phyloP scores from a whole-genome alignment of 164 flowering plant genomes.

The Sextonia rubra region DNA sequence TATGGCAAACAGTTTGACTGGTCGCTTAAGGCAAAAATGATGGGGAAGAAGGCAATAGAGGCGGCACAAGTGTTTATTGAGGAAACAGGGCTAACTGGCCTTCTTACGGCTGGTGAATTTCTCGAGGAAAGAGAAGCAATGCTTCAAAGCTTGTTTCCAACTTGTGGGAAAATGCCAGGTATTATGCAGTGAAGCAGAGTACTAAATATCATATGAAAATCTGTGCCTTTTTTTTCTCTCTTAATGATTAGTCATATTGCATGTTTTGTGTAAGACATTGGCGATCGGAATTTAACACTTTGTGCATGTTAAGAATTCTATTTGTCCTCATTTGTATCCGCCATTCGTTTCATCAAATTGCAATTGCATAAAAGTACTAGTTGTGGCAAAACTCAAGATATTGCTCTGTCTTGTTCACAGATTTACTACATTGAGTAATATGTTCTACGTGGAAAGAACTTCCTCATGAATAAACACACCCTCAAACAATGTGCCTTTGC shows the following conservation, averaged over 20 bases:
- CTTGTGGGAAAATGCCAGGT: conserved; percentile 92
- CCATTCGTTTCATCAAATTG: not conserved
- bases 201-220: not conserved
- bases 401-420: not conserved
- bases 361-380: not conserved
- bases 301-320: not conserved
- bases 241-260: not conserved
- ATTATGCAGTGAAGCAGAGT: conserved; percentile 14
- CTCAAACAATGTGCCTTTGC: not conserved
- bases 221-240: not conserved
- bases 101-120: conserved; percentile 71
- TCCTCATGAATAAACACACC: not conserved
- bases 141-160: conserved; percentile 63
- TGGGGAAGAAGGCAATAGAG: conserved; percentile 94
- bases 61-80: conserved; percentile 81
- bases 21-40: conserved; percentile 93
- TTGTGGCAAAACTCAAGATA: not conserved
- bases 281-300: not conserved
- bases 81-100: conserved; percentile 74
- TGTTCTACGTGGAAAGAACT: not conserved
- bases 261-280: not conserved
- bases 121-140: conserved; percentile 78
- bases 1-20: conserved; percentile 80
- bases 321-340: not conserved
- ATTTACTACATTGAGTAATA: not conserved